Conservation (phyloP, 768 basidiomycete genomes). For the Mycena crocata region DNA sequence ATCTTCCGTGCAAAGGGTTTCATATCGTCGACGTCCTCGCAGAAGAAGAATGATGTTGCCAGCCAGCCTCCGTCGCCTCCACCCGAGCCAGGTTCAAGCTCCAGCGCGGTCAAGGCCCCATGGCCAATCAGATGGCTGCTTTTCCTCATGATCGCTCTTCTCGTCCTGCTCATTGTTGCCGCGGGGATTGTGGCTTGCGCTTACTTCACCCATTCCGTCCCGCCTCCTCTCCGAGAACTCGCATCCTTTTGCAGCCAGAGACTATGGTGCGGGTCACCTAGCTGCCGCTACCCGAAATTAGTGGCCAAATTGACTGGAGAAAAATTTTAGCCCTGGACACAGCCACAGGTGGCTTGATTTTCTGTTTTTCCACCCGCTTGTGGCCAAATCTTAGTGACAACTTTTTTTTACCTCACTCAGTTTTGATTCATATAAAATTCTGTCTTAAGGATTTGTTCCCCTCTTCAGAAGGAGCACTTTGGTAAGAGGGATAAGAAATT, state of each 20-base stretch:
- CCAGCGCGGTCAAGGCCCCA: background rate
- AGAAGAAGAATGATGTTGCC: background rate
- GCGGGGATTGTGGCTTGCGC: background rate
- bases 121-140: background rate
- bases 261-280: no score
- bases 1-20: background rate
- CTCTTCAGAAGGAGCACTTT: no score
- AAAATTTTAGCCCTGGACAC: no score
- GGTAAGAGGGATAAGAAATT: no score
- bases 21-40: background rate
- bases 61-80: conserved; percentile 1
- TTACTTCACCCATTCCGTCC: background rate
- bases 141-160: background rate
- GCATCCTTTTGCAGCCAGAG: background rate
- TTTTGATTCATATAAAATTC: no score
- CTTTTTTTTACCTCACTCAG: no score
- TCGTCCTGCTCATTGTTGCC: background rate
- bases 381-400: no score
- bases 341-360: no score
- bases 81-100: background rate
- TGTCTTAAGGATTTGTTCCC: no score
- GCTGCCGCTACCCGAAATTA: no score
- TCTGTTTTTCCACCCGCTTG: no score
- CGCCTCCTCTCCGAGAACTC: background rate
- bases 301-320: no score